Conservation (phyloP, 23 red algal genomes). For the Gracilariopsis chorda region DNA sequence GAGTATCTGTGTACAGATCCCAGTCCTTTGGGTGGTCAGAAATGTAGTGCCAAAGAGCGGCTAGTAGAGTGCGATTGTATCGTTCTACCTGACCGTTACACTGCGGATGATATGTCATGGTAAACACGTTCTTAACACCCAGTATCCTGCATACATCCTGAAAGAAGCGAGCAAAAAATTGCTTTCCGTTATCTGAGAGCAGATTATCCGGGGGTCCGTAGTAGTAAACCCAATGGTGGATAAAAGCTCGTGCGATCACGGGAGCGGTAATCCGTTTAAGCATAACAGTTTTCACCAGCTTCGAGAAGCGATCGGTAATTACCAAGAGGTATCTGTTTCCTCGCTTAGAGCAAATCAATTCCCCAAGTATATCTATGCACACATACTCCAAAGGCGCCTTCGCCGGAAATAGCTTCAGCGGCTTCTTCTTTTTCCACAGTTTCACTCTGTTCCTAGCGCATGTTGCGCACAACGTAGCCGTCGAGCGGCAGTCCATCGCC, state of each 20-base stretch:
- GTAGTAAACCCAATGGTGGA: background rate
- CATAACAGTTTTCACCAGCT: background rate
- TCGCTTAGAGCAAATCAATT: background rate
- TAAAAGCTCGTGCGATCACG: background rate
- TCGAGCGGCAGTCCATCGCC: background rate
- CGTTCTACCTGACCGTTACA: constrained; percentile 14
- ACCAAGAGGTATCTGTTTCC: constrained; percentile 24
- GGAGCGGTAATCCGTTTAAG: constrained; percentile 10
- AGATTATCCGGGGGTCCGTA: background rate
- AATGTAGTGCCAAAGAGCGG: background rate
- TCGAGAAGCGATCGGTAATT: constrained; percentile 47
- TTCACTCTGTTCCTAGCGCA: background rate
- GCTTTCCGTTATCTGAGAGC: constrained; percentile 24
- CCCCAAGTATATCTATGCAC: constrained; percentile 4
- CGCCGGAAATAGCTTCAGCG: constrained; percentile 5
- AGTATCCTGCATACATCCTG: constrained; percentile 18
- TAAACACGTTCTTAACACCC: background rate
- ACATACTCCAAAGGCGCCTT: background rate
- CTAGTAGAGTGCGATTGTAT: constrained; percentile 18
- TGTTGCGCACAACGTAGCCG: background rate
- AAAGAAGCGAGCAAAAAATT: constrained; percentile 32
- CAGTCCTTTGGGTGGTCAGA: background rate
- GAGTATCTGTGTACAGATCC: background rate
- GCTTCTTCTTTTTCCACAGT: background rate
- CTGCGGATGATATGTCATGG: constrained; percentile 22